A percentile compares a stretch with the other conserved stretches of the same genome.
phyloP scores from a whole-genome alignment of 2,329 filamentous ascomycete species.

The Colletotrichum sp. region DNA sequence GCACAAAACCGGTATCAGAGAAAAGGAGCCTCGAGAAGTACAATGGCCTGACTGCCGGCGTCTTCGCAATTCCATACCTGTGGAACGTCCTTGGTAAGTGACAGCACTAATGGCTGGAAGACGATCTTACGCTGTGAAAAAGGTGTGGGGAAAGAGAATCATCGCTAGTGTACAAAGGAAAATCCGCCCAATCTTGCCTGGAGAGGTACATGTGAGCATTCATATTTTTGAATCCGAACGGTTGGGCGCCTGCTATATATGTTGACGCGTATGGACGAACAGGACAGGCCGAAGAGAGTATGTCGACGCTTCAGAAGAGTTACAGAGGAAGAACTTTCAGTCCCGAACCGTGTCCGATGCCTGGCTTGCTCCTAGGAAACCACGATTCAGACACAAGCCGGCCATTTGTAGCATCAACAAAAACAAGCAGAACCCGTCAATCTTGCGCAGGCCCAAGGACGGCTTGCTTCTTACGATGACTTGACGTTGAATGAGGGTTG shows the following conservation, averaged over 20 bases:
- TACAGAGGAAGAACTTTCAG: not conserved
- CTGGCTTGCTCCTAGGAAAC: not conserved
- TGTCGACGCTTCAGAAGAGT: not conserved
- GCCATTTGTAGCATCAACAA: not conserved
- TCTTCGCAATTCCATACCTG: not conserved
- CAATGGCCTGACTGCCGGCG: not conserved
- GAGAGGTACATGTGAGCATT: no score
- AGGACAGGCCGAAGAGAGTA: not conserved
- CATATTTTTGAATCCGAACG: no score
- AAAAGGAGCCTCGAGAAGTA: not conserved
- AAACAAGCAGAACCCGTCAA: not conserved
- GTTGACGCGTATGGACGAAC: not conserved
- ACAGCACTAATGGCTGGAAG: no score
- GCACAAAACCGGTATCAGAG: not conserved
- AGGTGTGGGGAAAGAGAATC: no score
- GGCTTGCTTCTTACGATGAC: not conserved
- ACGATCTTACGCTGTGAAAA: no score
- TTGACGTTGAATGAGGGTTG: not conserved
- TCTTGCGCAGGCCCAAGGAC: not conserved
- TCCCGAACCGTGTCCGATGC: not conserved
- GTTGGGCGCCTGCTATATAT: no score
- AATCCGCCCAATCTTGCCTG: no score
- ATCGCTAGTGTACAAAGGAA: no score
- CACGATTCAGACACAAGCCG: not conserved
- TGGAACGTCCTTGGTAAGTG: not conserved